Percentiles rank a stretch among this genome's conserved stretches.
Evolutionary conservation across 345 rosid species (phyloP).

Genomic region (Dipteronia dyeriana): DNA sequence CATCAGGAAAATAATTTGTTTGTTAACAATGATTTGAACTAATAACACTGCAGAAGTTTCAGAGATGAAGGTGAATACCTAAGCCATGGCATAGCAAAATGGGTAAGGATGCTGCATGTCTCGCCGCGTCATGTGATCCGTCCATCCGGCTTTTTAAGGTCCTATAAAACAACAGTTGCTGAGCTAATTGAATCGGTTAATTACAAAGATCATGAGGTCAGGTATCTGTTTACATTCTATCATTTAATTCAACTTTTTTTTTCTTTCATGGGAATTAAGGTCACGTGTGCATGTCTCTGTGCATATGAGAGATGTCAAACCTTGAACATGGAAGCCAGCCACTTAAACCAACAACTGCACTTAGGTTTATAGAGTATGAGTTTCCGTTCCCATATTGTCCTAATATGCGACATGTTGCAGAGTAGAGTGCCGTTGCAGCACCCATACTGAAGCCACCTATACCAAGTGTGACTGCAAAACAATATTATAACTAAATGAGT

Average conservation of each 20-base stretch:
- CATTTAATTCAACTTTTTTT: not conserved
- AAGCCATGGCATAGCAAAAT: constrained; percentile 58
- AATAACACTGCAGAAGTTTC: not conserved
- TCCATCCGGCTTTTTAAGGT: constrained; percentile 57
- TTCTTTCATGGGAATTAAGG: not conserved
- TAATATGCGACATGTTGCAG: constrained; percentile 56
- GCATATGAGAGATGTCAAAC: constrained; percentile 32
- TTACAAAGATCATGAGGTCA: constrained; percentile 7
- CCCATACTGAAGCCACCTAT: constrained; percentile 90
- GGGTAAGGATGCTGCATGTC: constrained; percentile 64
- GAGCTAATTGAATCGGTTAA: constrained; percentile 21
- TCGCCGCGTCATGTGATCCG: constrained; percentile 49
- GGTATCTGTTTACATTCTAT: not conserved
- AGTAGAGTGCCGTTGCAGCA: constrained; percentile 69
- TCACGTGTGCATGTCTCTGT: constrained; percentile 2
- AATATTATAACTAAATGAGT: not conserved
- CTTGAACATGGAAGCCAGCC: constrained; percentile 78
- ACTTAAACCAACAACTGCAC: constrained; percentile 63
- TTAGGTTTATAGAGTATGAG: constrained; percentile 45
- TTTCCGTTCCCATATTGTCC: constrained; percentile 57
- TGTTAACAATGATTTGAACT: not conserved
- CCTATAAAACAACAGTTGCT: constrained; percentile 33
- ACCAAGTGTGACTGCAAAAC: constrained; percentile 51
- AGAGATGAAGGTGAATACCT: constrained; percentile 34
- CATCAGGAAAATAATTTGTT: not conserved